phyloP scores from a whole-genome alignment of 2,329 filamentous ascomycete species.

The Hypoxylon rubiginosum region DNA sequence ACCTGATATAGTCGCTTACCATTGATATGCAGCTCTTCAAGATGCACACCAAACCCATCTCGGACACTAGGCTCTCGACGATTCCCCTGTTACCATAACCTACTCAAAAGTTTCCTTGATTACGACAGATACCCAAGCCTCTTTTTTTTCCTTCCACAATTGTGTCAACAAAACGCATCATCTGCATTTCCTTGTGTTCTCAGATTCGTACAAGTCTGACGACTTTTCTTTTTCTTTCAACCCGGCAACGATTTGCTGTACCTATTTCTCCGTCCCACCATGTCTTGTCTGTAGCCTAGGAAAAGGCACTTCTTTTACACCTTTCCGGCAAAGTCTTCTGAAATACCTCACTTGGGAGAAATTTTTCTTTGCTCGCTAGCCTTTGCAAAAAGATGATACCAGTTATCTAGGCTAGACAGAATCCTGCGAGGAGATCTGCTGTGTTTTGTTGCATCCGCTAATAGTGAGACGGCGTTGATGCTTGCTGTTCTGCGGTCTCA shows the following conservation, averaged over 20 bases:
- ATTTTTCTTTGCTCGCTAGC: constrained; percentile 24
- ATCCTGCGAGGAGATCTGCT: constrained; percentile 18
- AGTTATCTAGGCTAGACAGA: constrained; percentile 6
- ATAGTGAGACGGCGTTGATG: constrained; percentile 25
- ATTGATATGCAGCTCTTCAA: constrained; percentile 55
- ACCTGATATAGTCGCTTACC: constrained; percentile 45
- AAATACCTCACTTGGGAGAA: constrained; percentile 36
- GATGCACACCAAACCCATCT: constrained; percentile 57
- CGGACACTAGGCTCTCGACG: constrained; percentile 47
- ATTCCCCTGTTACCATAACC: constrained; percentile 18
- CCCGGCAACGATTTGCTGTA: constrained; percentile 2
- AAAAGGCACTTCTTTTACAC: constrained; percentile 7
- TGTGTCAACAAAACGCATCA: constrained; percentile 38
- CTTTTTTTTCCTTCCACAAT: constrained; percentile 29
- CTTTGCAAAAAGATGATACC: constrained; percentile 26
- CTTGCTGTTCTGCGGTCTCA: constrained; percentile 27
- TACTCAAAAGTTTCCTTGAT: constrained; percentile 39
- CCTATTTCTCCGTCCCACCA: constrained; percentile 23
- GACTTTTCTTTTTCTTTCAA: constrained; percentile 4
- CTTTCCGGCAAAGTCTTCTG: constrained; percentile 44
- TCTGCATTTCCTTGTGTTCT: constrained; percentile 47
- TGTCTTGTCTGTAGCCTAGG: constrained; percentile 11
- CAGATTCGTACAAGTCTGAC: constrained; percentile 37
- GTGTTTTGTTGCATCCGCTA: constrained; percentile 33
- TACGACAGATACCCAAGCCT: constrained; percentile 49